Base-by-base conservation (phyloP, 495 filamentous ascomycete species). In the Lepraria neglecta region DNA sequence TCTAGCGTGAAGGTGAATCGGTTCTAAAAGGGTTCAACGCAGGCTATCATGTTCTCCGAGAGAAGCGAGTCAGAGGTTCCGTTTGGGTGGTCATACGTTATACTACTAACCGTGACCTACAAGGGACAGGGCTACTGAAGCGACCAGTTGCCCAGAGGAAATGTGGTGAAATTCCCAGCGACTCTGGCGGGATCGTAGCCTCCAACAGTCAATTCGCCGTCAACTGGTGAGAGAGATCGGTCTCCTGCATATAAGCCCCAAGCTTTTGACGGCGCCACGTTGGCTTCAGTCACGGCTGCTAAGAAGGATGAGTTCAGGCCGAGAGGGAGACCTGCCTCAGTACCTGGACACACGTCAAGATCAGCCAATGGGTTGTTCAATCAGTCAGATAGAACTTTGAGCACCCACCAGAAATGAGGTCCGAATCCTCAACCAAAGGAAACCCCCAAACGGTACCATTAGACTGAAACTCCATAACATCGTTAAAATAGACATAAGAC, bases 211-310 rank as follows among this genome's bases (percentile, higher is more conserved):
- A 58, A 30, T 17, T 42, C 31, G 19, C 56, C 56, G 28, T 58
- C 56, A 14, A 9, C 6, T n/a, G 56, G 56, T n/a, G 56, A 58
- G 15, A 58, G 40, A n/a, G 56, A 58, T 30, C 56, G 56, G 31
- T 58, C 56, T 15, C 42, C 56, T 27, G 42, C 56, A 12, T 44
- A 44, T 6, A 58, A 33, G 3, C 56, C 56, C 42, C 42, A 46
- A 2, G 45, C 56, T 44, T 47, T 58, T 30, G 56, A 58, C 9
- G 56, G 40, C 24, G 56, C 56, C 24, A 58, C 42, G 27, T 45
- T 47, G 17, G 56, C 42, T 47, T 58, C 27, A 4, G 56, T 58
- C 0, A 47, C 56, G 27, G 42, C 56, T 31, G 56, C 56, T 9
- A 58, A 7, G 24, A 58, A 58, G 7, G 42, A 47, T 3, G 42